Base-by-base conservation (phyloP, 345 rosid genomes). In the Zanthoxylum bungeanum region DNA sequence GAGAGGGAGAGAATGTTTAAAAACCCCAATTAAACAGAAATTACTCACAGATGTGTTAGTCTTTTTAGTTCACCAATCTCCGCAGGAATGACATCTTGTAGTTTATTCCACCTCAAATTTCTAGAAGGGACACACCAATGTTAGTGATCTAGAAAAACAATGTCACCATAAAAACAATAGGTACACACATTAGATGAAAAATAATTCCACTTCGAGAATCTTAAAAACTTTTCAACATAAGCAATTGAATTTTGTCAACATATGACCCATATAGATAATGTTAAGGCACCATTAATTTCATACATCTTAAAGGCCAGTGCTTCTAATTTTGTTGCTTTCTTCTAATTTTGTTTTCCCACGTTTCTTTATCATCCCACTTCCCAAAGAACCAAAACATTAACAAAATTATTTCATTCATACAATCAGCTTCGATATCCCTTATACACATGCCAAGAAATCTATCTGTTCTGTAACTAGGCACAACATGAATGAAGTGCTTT, bases 61-160 rank as follows among this genome's bases (percentile, higher is more conserved):
- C 86, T 90, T 86, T 92, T 94, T 61, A 94, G 89, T 75, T 88
- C 92, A 6, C 98, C 97, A 69, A 94, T 86, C 80, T 94, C 98
- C 0, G 92, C 83, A 74, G 98, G 98, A 80, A 94, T 85, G 66
- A 76, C 87, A 80, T 93, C 97, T 84, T 93, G 98, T 65, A 93
- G 89, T 53, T 93, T 91, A 78, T 93, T 93, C 97, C 95, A 91
- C 84, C 98, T 88, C 82, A 93, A 81, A 81, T 93, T 93, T 69
- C 98, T 93, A 69, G 17, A 28, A 50, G 44, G 61, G 50, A 79
- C 39, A 64, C 67, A 52, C 2, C 36, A 72, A 60, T 72, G 74
- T 39, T 46, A 25, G 73, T 12, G 63, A 52, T 65, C 50, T 64
- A 75, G 47, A 12, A 10, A 65, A 69, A 9, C 19, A 34, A 10